Conservation (phyloP, 768 basidiomycete genomes). For the Lactarius hatsudake region DNA sequence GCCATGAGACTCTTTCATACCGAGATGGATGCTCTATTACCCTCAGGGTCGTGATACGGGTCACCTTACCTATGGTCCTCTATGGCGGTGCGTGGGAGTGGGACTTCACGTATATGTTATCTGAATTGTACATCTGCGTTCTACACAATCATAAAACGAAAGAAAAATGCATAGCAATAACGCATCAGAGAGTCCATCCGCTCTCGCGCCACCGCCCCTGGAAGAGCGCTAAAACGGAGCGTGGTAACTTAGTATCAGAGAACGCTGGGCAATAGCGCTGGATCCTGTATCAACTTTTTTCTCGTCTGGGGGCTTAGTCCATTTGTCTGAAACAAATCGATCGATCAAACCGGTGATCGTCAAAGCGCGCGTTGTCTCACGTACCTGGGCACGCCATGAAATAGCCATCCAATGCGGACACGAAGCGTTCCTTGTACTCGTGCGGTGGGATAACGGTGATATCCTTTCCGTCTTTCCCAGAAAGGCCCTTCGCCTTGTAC, state of each 20-base stretch:
- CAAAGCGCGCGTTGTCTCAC: conserved; percentile 23
- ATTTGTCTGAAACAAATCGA: conserved; percentile 35
- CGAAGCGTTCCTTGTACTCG: conserved; percentile 77
- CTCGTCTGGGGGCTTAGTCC: conserved; percentile 39
- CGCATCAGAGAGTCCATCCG: background rate
- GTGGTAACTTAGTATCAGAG: conserved; percentile 27
- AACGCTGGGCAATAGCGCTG: conserved; percentile 35
- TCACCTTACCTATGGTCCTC: background rate
- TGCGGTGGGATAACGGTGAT: conserved; percentile 78
- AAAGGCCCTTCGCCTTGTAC: conserved; percentile 76
- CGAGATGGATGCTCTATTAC: background rate
- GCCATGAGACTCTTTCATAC: background rate
- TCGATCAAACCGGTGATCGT: background rate
- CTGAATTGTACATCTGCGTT: background rate
- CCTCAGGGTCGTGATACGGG: background rate
- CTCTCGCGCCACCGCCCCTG: background rate
- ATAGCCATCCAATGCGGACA: conserved; percentile 68
- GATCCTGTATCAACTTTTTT: conserved; percentile 32
- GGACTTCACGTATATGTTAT: background rate
- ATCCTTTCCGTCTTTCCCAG: conserved; percentile 56
- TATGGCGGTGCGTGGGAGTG: background rate
- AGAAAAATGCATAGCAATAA: background rate
- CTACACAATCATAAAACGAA: conserved; percentile 2
- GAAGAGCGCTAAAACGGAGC: background rate
- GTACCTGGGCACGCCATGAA: conserved; percentile 74